Conservation (phyloP, 2,329 filamentous ascomycete species). For the Cadophora sp. region DNA sequence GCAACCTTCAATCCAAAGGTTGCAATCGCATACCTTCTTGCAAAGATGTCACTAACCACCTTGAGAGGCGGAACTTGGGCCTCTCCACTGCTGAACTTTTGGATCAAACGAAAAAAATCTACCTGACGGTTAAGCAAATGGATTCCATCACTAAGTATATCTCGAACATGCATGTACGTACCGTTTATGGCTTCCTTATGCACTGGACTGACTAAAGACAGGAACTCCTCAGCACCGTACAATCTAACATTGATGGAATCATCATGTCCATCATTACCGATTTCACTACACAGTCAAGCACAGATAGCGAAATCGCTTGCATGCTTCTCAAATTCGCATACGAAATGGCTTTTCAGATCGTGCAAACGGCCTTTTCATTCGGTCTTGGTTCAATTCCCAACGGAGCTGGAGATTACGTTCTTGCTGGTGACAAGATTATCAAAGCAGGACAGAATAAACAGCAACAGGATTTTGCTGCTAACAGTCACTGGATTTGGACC, state of each 20-base stretch:
- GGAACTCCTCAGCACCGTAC: neutral
- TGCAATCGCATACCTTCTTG: conserved; percentile 9
- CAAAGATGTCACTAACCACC: conserved; percentile 11
- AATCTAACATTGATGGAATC: neutral
- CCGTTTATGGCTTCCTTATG: neutral
- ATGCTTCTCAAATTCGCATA: conserved; percentile 6
- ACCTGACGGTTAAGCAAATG: conserved; percentile 6
- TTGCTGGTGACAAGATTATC: neutral
- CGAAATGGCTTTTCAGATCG: neutral
- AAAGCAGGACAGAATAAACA: neutral
- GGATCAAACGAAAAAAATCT: conserved; percentile 5
- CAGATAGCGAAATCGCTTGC: conserved; percentile 6
- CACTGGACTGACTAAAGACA: neutral
- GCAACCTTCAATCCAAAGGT: conserved; percentile 5
- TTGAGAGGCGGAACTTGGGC: conserved; percentile 4
- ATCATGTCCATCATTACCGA: conserved; percentile 7
- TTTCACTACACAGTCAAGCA: conserved; percentile 4
- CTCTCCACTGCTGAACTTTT: conserved; percentile 6
- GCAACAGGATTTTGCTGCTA: neutral
- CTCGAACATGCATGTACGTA: conserved; percentile 1
- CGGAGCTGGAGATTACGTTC: neutral
- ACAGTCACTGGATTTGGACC: neutral
- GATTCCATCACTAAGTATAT: conserved; percentile 1
- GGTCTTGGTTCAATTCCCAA: neutral
- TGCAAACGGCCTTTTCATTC: neutral